Percentiles rank a stretch among this genome's conserved stretches.
Evolutionary conservation across 192 early-diverging fungal genomes (phyloP).

Genomic region (Rhizophagus clarus): DNA sequence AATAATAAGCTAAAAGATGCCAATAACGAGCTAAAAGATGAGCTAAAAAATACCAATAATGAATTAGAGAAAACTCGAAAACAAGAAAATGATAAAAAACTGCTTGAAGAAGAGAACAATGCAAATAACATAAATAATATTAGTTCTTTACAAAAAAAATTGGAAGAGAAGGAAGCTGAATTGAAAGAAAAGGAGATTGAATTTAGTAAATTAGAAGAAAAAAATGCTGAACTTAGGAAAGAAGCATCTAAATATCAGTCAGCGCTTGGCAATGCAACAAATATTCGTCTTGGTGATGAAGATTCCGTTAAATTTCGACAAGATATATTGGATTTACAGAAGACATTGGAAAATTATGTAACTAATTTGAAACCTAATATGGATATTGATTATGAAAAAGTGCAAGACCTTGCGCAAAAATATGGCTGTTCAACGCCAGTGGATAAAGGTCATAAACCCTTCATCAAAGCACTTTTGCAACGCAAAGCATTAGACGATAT

Average conservation of each 20-base stretch:
- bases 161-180: not conserved
- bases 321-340: not conserved
- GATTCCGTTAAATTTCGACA: not conserved
- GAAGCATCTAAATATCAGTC: slow-evolving; percentile 6
- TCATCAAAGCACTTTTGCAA: not conserved
- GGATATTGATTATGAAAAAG: not conserved
- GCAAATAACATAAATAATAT: not conserved
- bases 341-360: not conserved
- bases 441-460: not conserved
- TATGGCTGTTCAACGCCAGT: not conserved
- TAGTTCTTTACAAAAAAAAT: not conserved
- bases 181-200: not conserved
- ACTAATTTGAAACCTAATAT: not conserved
- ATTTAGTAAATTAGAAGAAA: not conserved
- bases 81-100: too few relatives aligned
- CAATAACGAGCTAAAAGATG: too few relatives aligned
- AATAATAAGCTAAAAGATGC: too few relatives aligned
- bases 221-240: slow-evolving; percentile 8
- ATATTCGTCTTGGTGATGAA: not conserved
- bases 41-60: too few relatives aligned
- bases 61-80: too few relatives aligned
- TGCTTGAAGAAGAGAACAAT: too few relatives aligned
- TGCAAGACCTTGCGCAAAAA: not conserved
- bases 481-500: not conserved
- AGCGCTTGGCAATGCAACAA: not conserved